phyloP scores from a whole-genome alignment of 1,284 basidiomycete genomes.

The Xanthoconium separans region DNA sequence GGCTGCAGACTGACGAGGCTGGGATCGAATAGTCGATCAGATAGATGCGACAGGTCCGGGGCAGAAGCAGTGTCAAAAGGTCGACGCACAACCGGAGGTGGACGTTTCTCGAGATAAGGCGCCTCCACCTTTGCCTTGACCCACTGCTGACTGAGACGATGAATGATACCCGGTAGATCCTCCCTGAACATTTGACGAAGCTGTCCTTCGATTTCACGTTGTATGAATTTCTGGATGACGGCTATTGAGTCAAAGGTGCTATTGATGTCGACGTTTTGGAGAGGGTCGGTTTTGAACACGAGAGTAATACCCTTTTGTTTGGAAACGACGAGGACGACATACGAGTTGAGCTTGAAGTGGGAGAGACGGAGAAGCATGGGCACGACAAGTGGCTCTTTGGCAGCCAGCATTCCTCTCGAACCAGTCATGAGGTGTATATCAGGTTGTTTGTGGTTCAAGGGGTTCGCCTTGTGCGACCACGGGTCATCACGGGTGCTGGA shows the following conservation, averaged over 20 bases:
- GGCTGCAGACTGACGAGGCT: constrained; percentile 11
- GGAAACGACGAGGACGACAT: constrained; percentile 96
- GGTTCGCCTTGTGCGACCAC: constrained; percentile 74
- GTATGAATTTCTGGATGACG: constrained; percentile 96
- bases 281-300: constrained; percentile 99
- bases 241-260: constrained; percentile 98
- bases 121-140: constrained; percentile 83
- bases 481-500: constrained; percentile 3
- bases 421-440: constrained; percentile 78
- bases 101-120: constrained; percentile 63
- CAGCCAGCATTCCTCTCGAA: constrained; percentile 83
- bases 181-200: constrained; percentile 97
- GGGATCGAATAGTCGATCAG: constrained; percentile 12
- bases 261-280: constrained; percentile 97
- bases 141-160: constrained; percentile 95
- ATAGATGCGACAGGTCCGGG: constrained; percentile 22
- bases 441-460: constrained; percentile 86
- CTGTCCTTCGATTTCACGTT: constrained; percentile 96
- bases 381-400: constrained; percentile 90
- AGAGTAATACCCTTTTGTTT: constrained; percentile 97
- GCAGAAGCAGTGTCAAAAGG: constrained; percentile 31
- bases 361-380: constrained; percentile 99
- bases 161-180: constrained; percentile 96
- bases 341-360: constrained; percentile 90
- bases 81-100: constrained; percentile 35